phyloP scores from a whole-genome alignment of 805 yeast species.

The Cyberlindnera suaveolens region DNA sequence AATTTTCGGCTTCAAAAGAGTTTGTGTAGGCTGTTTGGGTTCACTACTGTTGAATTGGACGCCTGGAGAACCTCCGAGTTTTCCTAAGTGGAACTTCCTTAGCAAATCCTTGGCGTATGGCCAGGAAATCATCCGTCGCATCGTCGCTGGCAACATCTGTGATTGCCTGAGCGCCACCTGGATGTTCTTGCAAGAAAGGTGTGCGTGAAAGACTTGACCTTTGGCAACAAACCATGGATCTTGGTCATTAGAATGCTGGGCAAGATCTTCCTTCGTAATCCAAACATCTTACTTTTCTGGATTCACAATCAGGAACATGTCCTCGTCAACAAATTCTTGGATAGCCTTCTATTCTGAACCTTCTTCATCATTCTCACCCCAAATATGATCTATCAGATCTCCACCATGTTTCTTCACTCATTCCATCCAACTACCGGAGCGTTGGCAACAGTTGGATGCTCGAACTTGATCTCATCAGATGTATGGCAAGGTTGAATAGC shows the following conservation, averaged over 20 bases:
- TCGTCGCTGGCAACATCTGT: constrained; percentile 24
- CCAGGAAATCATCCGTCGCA: constrained; percentile 29
- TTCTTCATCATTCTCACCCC: constrained; percentile 26
- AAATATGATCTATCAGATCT: constrained; percentile 23
- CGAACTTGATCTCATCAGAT: constrained; percentile 17
- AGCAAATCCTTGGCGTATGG: no score
- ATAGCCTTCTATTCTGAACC: not conserved
- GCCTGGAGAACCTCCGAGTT: no score
- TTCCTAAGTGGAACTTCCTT: no score
- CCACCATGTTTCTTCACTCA: constrained; percentile 28
- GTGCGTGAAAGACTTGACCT: constrained; percentile 31
- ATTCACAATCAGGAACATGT: constrained; percentile 24
- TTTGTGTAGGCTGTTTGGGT: constrained; percentile 5
- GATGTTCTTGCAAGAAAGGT: constrained; percentile 28
- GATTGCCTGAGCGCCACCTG: constrained; percentile 25
- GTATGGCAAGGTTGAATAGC: constrained; percentile 18
- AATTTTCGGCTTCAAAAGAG: constrained; percentile 24
- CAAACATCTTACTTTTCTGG: constrained; percentile 16
- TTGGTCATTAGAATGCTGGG: constrained; percentile 5
- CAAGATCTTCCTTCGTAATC: constrained; percentile 5
- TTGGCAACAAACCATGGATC: constrained; percentile 26
- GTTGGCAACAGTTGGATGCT: constrained; percentile 24
- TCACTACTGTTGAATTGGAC: no score
- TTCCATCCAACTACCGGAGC: constrained; percentile 33
- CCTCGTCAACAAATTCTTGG: constrained; percentile 19